Evolutionary conservation across 1,139 yeast genomes (phyloP), one percentile per base, ranked within the genome.

Genomic region (Komagataea norvegica): DNA sequence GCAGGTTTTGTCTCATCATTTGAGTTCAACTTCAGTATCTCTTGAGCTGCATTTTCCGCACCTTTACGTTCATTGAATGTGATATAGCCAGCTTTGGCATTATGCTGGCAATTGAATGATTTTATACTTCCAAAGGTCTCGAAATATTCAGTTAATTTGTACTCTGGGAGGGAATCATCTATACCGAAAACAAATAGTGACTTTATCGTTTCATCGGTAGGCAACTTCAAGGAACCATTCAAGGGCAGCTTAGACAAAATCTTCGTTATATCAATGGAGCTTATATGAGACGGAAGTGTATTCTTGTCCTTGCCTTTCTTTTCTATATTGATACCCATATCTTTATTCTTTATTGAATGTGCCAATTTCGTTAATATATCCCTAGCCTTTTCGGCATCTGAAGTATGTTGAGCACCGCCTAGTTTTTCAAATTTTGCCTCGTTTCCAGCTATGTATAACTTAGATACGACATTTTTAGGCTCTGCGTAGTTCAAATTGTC

Each of bases 101-200:
- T 64, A 46, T 79, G 86, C 20, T 75, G 68, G n/a, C 82, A 60
- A 8, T 70, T 67, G 25, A 77, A 55, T 8, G 75, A 59, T 43
- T 71, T 69, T 13, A 79, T 47, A 26, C 65, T 62, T 0, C 83
- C 82, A 42, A 44, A 60, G 21, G 55, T 48, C 19, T 62, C 62
- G 39, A 77, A 77, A 50, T 60, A 67, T 8, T 72, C 74, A 9
- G 75, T 59, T 11, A 85, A 60, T 30, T 63, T 60, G 49, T 76
- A 77, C 46, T 79, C 87, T 0, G 89, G 79, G n/a, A 79, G 54
- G n/a, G 74, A 77, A 13, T 74, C 74, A 34, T 70, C 75, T 18
- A 84, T 64, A 0, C 95, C 95, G 60, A 79, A 81, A n/a, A 86
- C 56, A 55, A 85, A 84, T 36, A 86, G 70, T 0, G 87, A 68